Conservation (phyloP, 23 red algal genomes). For the Rhodosorus marinus region DNA sequence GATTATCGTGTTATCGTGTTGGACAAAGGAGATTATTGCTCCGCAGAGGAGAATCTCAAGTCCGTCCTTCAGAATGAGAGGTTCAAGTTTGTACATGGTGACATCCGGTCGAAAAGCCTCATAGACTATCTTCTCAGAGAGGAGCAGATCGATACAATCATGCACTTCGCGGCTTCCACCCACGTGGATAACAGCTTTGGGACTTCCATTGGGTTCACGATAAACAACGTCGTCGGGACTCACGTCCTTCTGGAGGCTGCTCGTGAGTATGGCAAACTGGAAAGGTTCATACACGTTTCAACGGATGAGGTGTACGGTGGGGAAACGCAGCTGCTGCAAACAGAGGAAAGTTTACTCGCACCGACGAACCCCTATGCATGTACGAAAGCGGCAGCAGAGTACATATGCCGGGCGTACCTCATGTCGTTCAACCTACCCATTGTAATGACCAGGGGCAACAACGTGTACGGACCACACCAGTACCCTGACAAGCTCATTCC, state of each 20-base stretch:
- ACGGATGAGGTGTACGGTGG: slow-evolving; percentile 99
- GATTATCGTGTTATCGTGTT: slow-evolving; percentile 44
- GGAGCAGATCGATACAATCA: slow-evolving; percentile 78
- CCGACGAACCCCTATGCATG: slow-evolving; percentile 96
- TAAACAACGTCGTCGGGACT: slow-evolving; percentile 91
- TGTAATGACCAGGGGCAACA: slow-evolving; percentile 87
- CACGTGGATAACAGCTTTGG: slow-evolving; percentile 93
- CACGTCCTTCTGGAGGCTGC: slow-evolving; percentile 71
- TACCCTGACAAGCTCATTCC: slow-evolving; percentile 97
- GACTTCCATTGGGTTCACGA: slow-evolving; percentile 66
- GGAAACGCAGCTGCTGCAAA: slow-evolving; percentile 36
- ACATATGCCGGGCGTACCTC: slow-evolving; percentile 63
- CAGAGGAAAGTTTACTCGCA: slow-evolving; percentile 57
- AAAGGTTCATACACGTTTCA: slow-evolving; percentile 79
- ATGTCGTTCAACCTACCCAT: slow-evolving; percentile 86
- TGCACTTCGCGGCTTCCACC: slow-evolving; percentile 94
- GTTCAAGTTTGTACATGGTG: slow-evolving; percentile 67
- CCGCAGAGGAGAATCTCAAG: slow-evolving; percentile 47
- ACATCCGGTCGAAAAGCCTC: slow-evolving; percentile 70
- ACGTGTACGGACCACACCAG: slow-evolving; percentile 90
- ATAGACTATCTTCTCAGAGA: slow-evolving; percentile 62
- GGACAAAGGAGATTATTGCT: slow-evolving; percentile 89
- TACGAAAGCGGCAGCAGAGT: slow-evolving; percentile 88
- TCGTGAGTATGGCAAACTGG: slow-evolving; percentile 41
- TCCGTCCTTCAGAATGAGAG: slow-evolving; percentile 5